Conservation (phyloP, 805 yeast genomes). For the Ogataea parapolymorpha region DNA sequence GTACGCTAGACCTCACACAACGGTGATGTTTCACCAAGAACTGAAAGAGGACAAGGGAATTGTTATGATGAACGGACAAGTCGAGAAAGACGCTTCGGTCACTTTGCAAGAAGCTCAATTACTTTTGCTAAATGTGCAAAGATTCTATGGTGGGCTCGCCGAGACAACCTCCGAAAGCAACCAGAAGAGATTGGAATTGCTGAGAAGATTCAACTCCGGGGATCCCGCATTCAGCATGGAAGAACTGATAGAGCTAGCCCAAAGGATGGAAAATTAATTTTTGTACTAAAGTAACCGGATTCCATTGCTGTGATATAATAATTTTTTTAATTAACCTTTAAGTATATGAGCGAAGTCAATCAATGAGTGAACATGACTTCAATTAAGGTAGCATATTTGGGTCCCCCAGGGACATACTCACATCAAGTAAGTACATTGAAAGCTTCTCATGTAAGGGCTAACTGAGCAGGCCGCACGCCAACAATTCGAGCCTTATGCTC, state of each 20-base stretch:
- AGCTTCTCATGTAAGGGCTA: background rate
- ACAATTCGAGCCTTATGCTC: constrained; percentile 31
- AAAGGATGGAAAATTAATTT: constrained; percentile 54
- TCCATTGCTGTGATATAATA: background rate
- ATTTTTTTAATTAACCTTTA: constrained; percentile 1
- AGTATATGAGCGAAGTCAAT: background rate
- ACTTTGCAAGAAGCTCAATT: constrained; percentile 73
- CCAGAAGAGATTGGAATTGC: constrained; percentile 50
- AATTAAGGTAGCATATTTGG: constrained; percentile 66
- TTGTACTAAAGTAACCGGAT: constrained; percentile 5
- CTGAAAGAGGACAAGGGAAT: constrained; percentile 54
- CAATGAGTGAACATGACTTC: constrained; percentile 11
- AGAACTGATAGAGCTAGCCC: constrained; percentile 64
- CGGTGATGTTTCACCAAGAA: constrained; percentile 83
- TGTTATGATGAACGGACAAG: constrained; percentile 81
- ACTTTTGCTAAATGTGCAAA: constrained; percentile 68
- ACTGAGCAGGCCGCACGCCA: constrained; percentile 45
- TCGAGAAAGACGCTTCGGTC: constrained; percentile 70
- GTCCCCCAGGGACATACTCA: constrained; percentile 91
- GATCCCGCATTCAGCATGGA: constrained; percentile 63
- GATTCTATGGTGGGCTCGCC: constrained; percentile 74
- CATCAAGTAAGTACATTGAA: constrained; percentile 58
- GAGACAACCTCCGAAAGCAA: constrained; percentile 39
- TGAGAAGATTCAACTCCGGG: constrained; percentile 70
- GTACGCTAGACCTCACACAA: constrained; percentile 93